Percentiles rank a stretch among this genome's conserved stretches.
Evolutionary conservation across 495 filamentous ascomycete species (phyloP).

Genomic region (Massariosphaeria phaeospora): DNA sequence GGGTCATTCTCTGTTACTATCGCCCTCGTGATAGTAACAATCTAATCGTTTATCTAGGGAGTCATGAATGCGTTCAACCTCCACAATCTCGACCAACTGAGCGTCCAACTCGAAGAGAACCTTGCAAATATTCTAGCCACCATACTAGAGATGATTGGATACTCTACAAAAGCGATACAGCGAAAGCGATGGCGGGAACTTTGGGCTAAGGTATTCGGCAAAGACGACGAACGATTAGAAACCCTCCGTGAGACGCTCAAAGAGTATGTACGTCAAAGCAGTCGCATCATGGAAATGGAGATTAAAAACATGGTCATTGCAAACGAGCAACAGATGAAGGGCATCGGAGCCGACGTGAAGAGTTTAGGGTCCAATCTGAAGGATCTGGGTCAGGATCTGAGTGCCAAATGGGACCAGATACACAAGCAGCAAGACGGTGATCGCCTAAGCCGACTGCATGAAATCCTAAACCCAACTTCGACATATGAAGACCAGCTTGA

Average conservation of each 20-base stretch:
- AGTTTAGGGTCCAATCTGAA: background rate
- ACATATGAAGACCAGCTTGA: background rate
- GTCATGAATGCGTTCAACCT: background rate
- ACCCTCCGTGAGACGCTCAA: background rate
- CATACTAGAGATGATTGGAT: background rate
- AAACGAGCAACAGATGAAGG: background rate
- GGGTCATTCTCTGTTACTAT: too few relatives aligned
- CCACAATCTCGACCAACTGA: background rate
- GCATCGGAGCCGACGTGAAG: background rate
- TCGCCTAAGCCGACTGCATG: background rate
- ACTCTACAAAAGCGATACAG: background rate
- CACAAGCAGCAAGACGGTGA: background rate
- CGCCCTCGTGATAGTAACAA: too few relatives aligned
- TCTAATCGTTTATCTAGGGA: background rate
- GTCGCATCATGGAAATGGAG: background rate
- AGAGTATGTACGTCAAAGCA: background rate
- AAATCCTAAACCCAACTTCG: background rate
- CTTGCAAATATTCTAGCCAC: background rate
- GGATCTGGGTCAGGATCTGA: background rate
- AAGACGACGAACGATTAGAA: background rate
- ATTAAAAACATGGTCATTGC: background rate
- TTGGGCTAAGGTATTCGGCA: background rate
- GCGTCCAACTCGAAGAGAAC: background rate
- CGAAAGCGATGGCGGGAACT: background rate
- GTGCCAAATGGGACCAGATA: background rate